Evolutionary conservation across 2,329 filamentous ascomycete species (phyloP), one percentile per base, ranked within the genome.

Genomic region (Phoma herbarum): DNA sequence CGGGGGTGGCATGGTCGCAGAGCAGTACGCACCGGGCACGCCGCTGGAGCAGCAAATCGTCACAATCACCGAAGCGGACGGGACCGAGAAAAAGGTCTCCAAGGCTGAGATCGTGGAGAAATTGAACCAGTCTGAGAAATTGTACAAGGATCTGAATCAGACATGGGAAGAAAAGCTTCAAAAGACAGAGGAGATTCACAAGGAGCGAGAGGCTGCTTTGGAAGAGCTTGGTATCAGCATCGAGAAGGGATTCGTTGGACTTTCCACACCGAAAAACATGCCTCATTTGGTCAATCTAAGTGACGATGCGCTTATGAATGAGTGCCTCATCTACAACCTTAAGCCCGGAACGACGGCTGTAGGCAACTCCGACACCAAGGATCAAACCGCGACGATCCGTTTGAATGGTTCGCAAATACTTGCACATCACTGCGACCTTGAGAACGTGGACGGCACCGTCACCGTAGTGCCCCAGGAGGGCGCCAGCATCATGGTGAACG

Each of bases 101-200:
- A 99, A 99, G 77, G 95, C 95, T 2, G 95, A 99, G 74, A 99
- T 99, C 75, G 92, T 93, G 6, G 95, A 99, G 76, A 96, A 99
- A 77, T 83, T 99, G 25, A 93, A 89, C 68, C 95, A 98, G 76
- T 97, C 92, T 64, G 95, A 99, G 79, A 99, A 99, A 79, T 85
- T 99, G 20, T 91, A 98, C 72, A 89, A 90, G 48, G 95, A 99
- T 75, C 86, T 99, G 52, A 99, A 99, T 72, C 93, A 99, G 79
- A 99, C 95, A 0, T 99, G 95, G 95, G 95, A 99, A 80, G 87
- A 99, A 80, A 98, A 98, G 78, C 81, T 99, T 61, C 85, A 88
- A 64, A 97, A 96, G 80, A 99, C 95, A 0, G 95, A 99, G 76
- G 88, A 94, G 68, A 98, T 99, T 54, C 95, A 99, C 82, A 97